Base-by-base conservation (phyloP, 257 asterid species). In the Salvia rosmarinus region DNA sequence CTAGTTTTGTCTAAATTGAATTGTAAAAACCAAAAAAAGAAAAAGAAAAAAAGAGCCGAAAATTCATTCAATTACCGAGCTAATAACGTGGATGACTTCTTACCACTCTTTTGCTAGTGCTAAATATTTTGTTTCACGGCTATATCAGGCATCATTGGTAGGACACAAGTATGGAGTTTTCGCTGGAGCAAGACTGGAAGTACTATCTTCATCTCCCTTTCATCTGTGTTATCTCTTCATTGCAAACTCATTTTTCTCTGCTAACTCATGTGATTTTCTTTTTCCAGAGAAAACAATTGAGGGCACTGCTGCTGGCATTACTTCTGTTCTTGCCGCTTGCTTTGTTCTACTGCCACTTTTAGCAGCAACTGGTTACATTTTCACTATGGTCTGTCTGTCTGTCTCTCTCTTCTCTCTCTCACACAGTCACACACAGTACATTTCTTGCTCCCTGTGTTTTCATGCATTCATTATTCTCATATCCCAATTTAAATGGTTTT, bases 221-320 rank as follows among this genome's bases (percentile, higher is more conserved):
- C 57, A 14, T 51, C 49, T 47, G 46, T 12, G 62, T n/a, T 79
- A 13, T 25, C 30, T 44, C 34, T 46, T 49, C 51, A n/a, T 25
- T 57, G 64, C 16, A 43, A 39, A 47, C 39, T 50, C 40, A 3
- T 40, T 39, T 13, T 23, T 44, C 25, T 34, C 35, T 70, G 40
- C 75, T 47, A 76, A 63, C 52, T 62, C 28, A 40, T 37, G 66
- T 42, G 44, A 56, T 46, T 77, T 73, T 52, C 21, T 21, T 55
- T 73, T 61, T 44, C 67, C 74, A 95, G 99, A 91, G 85, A 91
- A 95, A 85, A 95, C 97, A 76, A 80, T 95, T 71, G 99, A 95
- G 85, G 99, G 99, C 75, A 95, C 98, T 34, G 98, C 95, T 54
- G 98, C 99, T 70, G 97, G 99, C 77, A 95, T 95, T 61, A 88